A percentile compares a stretch with the other conserved stretches of the same genome.
These are phyloP conservation scores for Emericellopsis atlantica DNA, from an alignment of 2,329 filamentous ascomycete genomes.

Conservation along the genomic window DNA sequence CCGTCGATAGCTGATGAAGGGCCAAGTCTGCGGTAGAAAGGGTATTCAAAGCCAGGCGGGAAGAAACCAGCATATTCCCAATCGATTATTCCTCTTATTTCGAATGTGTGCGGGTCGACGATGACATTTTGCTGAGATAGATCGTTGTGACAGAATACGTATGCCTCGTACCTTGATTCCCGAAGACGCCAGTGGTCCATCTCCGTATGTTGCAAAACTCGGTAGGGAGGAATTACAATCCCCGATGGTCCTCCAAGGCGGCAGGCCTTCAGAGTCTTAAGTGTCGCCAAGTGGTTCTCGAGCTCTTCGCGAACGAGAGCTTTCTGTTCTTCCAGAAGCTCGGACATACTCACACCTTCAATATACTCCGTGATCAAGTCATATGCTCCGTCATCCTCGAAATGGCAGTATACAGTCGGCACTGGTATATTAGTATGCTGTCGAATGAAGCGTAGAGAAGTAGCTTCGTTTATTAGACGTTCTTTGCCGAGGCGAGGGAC, in stretches of 20 bases:
- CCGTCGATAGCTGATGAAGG: conserved; percentile 6
- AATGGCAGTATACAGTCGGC: conserved; percentile 10
- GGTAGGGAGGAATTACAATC: conserved; percentile 16
- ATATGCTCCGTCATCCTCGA: conserved; percentile 16
- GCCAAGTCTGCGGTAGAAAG: conserved; percentile 9
- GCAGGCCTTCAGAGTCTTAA: conserved; percentile 13
- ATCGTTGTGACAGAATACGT: conserved; percentile 12
- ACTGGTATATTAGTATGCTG: conserved; percentile 14
- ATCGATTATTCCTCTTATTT: conserved; percentile 21
- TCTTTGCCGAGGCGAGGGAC: conserved; percentile 15
- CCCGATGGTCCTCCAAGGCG: conserved; percentile 15
- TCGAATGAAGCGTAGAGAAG: conserved; percentile 10
- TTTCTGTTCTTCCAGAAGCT: conserved; percentile 7
- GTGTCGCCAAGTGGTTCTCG: conserved; percentile 9
- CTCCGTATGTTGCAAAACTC: conserved; percentile 10
- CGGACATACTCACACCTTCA: conserved; percentile 14
- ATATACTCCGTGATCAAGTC: conserved; percentile 17
- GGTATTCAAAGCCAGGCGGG: conserved; percentile 12
- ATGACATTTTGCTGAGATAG: conserved; percentile 9
- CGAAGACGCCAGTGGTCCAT: conserved; percentile 10
- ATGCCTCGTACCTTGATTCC: conserved; percentile 6
- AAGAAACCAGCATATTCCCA: conserved; percentile 25
- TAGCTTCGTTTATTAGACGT: conserved; percentile 16
- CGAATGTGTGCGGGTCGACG: conserved; percentile 12
- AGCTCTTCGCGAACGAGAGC: conserved; percentile 13